Conservation (phyloP, 805 yeast genomes). For the Henningerozyma blattae region DNA sequence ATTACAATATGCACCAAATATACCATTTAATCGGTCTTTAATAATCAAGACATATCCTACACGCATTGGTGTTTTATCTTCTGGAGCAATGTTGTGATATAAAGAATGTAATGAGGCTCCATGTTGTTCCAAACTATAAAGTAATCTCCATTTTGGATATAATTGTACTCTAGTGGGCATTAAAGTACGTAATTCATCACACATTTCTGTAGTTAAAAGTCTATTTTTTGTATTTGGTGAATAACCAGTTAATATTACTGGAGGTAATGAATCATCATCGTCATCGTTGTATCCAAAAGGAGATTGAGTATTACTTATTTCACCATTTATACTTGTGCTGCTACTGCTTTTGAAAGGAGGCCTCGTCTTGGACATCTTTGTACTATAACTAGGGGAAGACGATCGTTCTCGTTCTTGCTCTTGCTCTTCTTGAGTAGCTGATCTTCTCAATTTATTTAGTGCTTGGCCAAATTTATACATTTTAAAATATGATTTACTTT, state of each 20-base stretch:
- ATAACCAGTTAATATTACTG: slow-evolving; percentile 51
- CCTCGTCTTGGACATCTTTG: no score
- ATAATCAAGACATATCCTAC: slow-evolving; percentile 69
- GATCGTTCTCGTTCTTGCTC: no score
- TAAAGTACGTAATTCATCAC: slow-evolving; percentile 59
- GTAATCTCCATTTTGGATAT: slow-evolving; percentile 61
- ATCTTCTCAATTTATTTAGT: background rate
- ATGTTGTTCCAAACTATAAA: slow-evolving; percentile 82
- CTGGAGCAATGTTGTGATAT: slow-evolving; percentile 44
- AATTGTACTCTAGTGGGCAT: slow-evolving; percentile 74
- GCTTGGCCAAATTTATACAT: background rate
- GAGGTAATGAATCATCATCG: slow-evolving; percentile 36
- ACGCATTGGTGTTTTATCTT: slow-evolving; percentile 27
- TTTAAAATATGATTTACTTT: no score
- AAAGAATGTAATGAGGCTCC: slow-evolving; percentile 80
- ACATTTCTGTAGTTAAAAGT: slow-evolving; percentile 49
- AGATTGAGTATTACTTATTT: no score
- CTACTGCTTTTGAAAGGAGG: no score
- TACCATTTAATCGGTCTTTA: slow-evolving; percentile 46
- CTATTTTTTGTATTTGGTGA: slow-evolving; percentile 41
- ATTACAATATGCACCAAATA: slow-evolving; percentile 73
- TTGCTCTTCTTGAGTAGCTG: background rate
- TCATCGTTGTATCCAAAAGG: slow-evolving; percentile 1
- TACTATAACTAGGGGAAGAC: no score
- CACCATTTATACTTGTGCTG: no score